These are phyloP conservation scores for Globisporangium sylvaticum DNA, from an alignment of 352 stramenopile species.

Conservation along the genomic window DNA sequence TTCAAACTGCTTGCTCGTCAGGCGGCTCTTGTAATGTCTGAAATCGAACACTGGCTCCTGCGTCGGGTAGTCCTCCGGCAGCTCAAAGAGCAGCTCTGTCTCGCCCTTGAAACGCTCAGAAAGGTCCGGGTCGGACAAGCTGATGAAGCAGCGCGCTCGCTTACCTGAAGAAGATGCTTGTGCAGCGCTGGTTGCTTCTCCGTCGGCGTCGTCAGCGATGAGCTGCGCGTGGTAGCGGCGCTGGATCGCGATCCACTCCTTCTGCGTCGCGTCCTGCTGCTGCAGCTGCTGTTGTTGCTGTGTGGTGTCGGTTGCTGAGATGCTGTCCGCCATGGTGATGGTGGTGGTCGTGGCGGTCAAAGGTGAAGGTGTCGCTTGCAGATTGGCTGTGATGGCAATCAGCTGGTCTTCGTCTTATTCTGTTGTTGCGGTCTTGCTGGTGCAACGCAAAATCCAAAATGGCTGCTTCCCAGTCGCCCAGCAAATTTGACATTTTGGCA, in stretches of 20 bases:
- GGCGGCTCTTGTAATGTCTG: constrained; percentile 38
- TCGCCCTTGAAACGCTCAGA: constrained; percentile 46
- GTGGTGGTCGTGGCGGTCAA: not conserved
- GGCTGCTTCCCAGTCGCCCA: not conserved
- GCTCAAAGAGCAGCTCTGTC: constrained; percentile 45
- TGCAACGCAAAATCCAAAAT: constrained; percentile 9
- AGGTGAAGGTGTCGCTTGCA: too few relatives aligned
- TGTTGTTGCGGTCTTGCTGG: not conserved
- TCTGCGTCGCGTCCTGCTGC: constrained; percentile 31
- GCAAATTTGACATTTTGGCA: not conserved
- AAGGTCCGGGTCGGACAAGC: constrained; percentile 62
- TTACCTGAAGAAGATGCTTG: not conserved
- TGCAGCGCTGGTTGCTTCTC: not conserved
- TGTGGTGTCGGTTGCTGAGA: not conserved
- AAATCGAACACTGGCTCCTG: constrained; percentile 50
- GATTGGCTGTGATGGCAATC: not conserved
- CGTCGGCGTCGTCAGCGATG: constrained; percentile 13
- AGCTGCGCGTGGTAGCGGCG: constrained; percentile 55
- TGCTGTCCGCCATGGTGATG: not conserved
- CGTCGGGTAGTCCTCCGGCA: constrained; percentile 52
- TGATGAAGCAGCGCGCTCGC: constrained; percentile 43
- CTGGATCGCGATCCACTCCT: constrained; percentile 66
- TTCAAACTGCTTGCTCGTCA: constrained; percentile 32
- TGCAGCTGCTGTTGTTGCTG: constrained; percentile 27
- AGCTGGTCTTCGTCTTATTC: not conserved